A percentile compares a stretch with the other conserved stretches of the same genome.
Evolutionary conservation across 352 stramenopile genomes (phyloP).

Genomic region (Phytophthora tubulina): DNA sequence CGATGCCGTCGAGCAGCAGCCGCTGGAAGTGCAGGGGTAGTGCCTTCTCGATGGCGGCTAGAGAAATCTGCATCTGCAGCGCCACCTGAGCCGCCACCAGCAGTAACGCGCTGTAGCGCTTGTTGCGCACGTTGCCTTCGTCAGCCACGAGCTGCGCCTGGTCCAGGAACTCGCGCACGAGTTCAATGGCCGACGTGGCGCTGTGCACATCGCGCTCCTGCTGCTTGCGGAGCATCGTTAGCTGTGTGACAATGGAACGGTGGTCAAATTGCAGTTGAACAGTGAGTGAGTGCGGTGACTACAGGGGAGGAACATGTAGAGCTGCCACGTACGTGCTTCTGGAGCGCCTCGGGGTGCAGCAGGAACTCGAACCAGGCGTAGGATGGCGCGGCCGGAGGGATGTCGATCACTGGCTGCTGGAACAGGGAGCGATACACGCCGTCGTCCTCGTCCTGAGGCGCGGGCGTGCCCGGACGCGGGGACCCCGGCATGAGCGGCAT

Average conservation of each 20-base stretch:
- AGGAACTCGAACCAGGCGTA: constrained; percentile 91
- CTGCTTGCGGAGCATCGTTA: constrained; percentile 61
- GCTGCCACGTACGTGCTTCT: constrained; percentile 65
- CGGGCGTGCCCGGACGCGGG: constrained; percentile 56
- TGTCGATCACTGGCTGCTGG: constrained; percentile 82
- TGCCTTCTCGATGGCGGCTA: constrained; percentile 63
- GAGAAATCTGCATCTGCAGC: constrained; percentile 76
- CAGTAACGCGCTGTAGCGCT: constrained; percentile 75
- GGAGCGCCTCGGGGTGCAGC: constrained; percentile 78
- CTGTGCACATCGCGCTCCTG: constrained; percentile 53
- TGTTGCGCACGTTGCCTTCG: constrained; percentile 80
- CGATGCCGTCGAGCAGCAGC: constrained; percentile 83
- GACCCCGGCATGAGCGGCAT: constrained; percentile 77
- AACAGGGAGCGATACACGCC: constrained; percentile 88
- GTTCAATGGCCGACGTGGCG: constrained; percentile 77
- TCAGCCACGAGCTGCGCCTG: constrained; percentile 85
- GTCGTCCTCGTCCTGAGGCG: constrained; percentile 58
- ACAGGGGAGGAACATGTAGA: neutral
- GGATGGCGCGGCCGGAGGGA: constrained; percentile 69
- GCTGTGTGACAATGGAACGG: constrained; percentile 34
- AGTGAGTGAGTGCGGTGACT: neutral
- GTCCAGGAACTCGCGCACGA: constrained; percentile 86
- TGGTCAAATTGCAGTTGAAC: constrained; percentile 20
- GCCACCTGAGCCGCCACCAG: constrained; percentile 80
- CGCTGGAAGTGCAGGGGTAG: constrained; percentile 84